These are phyloP conservation scores for Baorangia bicolor DNA, from an alignment of 768 basidiomycete genomes.

Conservation along the genomic window DNA sequence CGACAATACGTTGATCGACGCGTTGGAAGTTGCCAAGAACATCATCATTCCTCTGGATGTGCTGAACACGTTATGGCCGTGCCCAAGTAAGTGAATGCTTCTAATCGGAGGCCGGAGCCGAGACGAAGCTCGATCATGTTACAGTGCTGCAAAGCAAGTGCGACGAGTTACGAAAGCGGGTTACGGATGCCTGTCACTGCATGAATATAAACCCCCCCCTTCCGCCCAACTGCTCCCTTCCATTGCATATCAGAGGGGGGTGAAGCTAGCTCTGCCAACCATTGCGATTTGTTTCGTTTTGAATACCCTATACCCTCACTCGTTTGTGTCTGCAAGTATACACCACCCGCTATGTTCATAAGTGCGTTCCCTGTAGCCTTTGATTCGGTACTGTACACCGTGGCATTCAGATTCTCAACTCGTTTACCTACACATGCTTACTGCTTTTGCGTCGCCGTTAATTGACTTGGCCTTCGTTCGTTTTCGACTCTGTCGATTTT, in stretches of 20 bases:
- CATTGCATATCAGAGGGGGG: slow-evolving; percentile 32
- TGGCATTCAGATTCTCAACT: slow-evolving; percentile 1
- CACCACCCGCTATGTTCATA: slow-evolving; percentile 28
- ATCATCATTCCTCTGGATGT: slow-evolving; percentile 64
- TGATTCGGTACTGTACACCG: slow-evolving; percentile 28
- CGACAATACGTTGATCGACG: slow-evolving; percentile 55
- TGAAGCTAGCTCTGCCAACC: slow-evolving; percentile 11
- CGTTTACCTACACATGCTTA: slow-evolving; percentile 10
- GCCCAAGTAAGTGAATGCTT: slow-evolving; percentile 38
- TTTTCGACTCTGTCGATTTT: not conserved
- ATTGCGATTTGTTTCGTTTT: not conserved
- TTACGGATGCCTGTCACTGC: slow-evolving; percentile 47
- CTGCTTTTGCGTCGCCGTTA: slow-evolving; percentile 4
- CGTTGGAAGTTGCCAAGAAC: slow-evolving; percentile 64
- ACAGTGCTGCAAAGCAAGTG: slow-evolving; percentile 49
- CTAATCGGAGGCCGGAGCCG: slow-evolving; percentile 2
- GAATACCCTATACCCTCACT: slow-evolving; percentile 27
- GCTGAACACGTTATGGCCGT: slow-evolving; percentile 71
- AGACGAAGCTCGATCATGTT: slow-evolving; percentile 8
- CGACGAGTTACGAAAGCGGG: slow-evolving; percentile 47
- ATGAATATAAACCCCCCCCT: slow-evolving; percentile 43
- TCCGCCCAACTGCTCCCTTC: slow-evolving; percentile 39
- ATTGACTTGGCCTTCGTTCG: slow-evolving; percentile 15
- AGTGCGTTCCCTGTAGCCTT: slow-evolving; percentile 28
- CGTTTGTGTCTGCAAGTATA: slow-evolving; percentile 31